phyloP scores from a whole-genome alignment of 2,329 filamentous ascomycete genomes.

The Aspergillus nomiae region DNA sequence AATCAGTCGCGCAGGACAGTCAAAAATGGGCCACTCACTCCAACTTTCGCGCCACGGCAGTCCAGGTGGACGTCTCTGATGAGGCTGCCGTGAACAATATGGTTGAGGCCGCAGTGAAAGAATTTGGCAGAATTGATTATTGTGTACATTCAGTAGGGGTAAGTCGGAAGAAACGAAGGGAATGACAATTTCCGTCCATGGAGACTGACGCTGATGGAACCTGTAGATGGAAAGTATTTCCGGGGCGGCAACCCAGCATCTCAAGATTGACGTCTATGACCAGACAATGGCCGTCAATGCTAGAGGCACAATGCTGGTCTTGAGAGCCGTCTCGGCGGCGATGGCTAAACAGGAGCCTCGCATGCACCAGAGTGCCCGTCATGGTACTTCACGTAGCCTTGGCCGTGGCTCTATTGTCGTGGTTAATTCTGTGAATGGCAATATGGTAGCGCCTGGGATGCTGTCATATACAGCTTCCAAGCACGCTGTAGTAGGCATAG shows the following conservation, averaged over 20 bases:
- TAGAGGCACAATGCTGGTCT: constrained; percentile 5
- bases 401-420: constrained; percentile 42
- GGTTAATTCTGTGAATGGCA: neutral
- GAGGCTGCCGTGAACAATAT: neutral
- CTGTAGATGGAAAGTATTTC: constrained; percentile 12
- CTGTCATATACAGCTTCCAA: constrained; percentile 60
- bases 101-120: constrained; percentile 11
- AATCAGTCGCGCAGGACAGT: neutral
- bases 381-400: neutral
- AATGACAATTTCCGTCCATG: too few relatives aligned
- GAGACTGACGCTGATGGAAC: neutral
- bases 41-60: neutral
- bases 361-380: neutral
- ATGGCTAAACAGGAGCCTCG: constrained; percentile 8
- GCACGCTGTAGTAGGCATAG: constrained; percentile 59
- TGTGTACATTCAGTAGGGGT: constrained; percentile 58
- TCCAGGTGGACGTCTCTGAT: neutral
- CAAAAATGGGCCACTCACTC: neutral
- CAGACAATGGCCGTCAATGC: constrained; percentile 32
- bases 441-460: constrained; percentile 19
- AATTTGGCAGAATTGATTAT: constrained; percentile 54
- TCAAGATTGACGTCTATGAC: constrained; percentile 58
- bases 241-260: constrained; percentile 49
- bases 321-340: constrained; percentile 1
- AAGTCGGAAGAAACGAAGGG: constrained; percentile 6